Conservation (phyloP, 257 asterid genomes). For the Nyctanthes arbortristis region DNA sequence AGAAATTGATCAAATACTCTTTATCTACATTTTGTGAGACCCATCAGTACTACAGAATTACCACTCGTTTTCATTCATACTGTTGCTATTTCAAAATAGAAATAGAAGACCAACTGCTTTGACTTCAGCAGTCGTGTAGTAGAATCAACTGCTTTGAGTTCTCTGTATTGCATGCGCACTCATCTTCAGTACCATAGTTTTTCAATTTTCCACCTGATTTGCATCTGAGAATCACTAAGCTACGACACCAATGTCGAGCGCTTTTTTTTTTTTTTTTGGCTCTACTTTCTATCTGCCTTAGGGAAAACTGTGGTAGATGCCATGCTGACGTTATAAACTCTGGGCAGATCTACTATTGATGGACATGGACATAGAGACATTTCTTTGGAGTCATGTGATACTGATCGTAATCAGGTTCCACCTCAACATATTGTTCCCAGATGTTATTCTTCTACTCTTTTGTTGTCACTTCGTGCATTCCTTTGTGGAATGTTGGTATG, state of each 20-base stretch:
- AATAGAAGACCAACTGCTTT: too few species aligned
- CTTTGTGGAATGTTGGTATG: background rate
- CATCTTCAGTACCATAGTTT: background rate
- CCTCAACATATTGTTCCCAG: conserved; percentile 20
- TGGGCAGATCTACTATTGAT: conserved; percentile 53
- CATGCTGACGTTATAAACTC: conserved; percentile 21
- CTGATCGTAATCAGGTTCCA: conserved; percentile 55
- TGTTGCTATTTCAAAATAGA: too few species aligned
- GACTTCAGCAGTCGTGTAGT: too few species aligned
- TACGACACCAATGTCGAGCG: background rate
- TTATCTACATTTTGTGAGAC: too few species aligned
- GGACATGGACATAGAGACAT: conserved; percentile 49
- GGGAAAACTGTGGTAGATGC: conserved; percentile 24
- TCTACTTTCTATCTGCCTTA: conserved; percentile 20
- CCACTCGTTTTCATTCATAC: too few species aligned
- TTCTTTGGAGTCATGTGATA: conserved; percentile 55
- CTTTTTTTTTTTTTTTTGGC: conserved; percentile 8
- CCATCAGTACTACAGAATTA: too few species aligned
- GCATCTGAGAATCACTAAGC: background rate
- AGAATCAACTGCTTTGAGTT: conserved; percentile 4
- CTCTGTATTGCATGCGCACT: background rate
- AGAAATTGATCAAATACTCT: too few species aligned
- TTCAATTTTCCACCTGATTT: background rate
- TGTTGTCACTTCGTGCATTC: background rate
- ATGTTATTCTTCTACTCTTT: background rate